phyloP scores from a whole-genome alignment of 2,329 filamentous ascomycete species.

The Cordyceps javanica region DNA sequence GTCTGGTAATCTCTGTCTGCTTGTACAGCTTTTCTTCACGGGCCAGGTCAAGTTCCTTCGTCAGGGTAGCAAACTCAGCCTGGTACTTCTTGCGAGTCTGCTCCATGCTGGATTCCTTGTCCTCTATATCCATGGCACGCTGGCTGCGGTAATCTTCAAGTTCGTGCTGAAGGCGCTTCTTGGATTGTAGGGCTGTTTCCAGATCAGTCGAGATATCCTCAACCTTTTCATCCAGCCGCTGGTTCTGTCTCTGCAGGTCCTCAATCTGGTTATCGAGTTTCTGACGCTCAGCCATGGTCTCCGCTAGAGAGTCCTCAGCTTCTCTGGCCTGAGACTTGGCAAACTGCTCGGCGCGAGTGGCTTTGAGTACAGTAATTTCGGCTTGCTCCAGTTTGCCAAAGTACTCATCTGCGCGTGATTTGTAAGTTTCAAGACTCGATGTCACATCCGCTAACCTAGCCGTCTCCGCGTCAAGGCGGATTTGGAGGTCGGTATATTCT shows the following conservation, averaged over 20 bases:
- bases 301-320: conserved; percentile 83
- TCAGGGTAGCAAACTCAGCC: conserved; percentile 79
- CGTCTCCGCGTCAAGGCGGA: conserved; percentile 81
- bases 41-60: conserved; percentile 87
- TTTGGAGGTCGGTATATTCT: conserved; percentile 90
- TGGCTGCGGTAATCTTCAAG: conserved; percentile 96
- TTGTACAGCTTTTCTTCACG: conserved; percentile 81
- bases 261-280: conserved; percentile 84
- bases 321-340: conserved; percentile 85
- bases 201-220: conserved; percentile 90
- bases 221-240: conserved; percentile 82
- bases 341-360: conserved; percentile 85
- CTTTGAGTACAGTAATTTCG: conserved; percentile 91
- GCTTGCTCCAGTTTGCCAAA: conserved; percentile 96
- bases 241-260: conserved; percentile 82
- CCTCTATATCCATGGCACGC: conserved; percentile 91
- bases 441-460: conserved; percentile 80
- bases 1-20: conserved; percentile 77
- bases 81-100: conserved; percentile 98
- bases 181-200: conserved; percentile 76
- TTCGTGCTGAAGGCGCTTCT: conserved; percentile 93
- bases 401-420: conserved; percentile 88
- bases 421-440: conserved; percentile 82
- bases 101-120: conserved; percentile 93
- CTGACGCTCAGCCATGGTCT: conserved; percentile 86